phyloP scores from a whole-genome alignment of 164 flowering plant species.

The Umbellularia californica region DNA sequence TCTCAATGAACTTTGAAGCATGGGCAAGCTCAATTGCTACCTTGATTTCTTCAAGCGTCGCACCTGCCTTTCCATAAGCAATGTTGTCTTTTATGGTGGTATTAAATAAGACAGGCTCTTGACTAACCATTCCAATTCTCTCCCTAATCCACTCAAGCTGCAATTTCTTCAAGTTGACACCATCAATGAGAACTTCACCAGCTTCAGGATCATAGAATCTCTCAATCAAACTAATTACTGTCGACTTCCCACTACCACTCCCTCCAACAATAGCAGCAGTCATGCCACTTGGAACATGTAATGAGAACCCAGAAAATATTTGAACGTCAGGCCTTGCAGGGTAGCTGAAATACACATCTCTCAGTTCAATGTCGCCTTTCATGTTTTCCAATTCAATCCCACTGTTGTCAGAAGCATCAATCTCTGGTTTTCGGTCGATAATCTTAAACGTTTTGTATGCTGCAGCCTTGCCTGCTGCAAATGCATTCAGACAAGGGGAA shows the following conservation, averaged over 20 bases:
- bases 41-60: conserved; percentile 51
- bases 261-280: conserved; percentile 84
- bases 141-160: conserved; percentile 55
- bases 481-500: conserved; percentile 49
- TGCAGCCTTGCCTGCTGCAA: conserved; percentile 72
- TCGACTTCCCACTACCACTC: conserved; percentile 85
- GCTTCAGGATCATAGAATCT: conserved; percentile 78
- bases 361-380: conserved; percentile 64
- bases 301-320: conserved; percentile 56
- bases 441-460: conserved; percentile 76
- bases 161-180: conserved; percentile 46
- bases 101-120: conserved; percentile 62
- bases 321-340: conserved; percentile 77
- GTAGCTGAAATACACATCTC: conserved; percentile 63
- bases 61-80: conserved; percentile 59
- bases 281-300: conserved; percentile 51
- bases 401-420: conserved; percentile 42
- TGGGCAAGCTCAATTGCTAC: conserved; percentile 60
- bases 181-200: conserved; percentile 75
- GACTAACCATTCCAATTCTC: conserved; percentile 65
- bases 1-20: conserved; percentile 67
- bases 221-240: conserved; percentile 62
- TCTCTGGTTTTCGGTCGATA: conserved; percentile 47
- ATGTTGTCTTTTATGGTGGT: conserved; percentile 61
- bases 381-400: conserved; percentile 52